Conservation (phyloP, 2,329 filamentous ascomycete species). For the Meredithiella fracta region DNA sequence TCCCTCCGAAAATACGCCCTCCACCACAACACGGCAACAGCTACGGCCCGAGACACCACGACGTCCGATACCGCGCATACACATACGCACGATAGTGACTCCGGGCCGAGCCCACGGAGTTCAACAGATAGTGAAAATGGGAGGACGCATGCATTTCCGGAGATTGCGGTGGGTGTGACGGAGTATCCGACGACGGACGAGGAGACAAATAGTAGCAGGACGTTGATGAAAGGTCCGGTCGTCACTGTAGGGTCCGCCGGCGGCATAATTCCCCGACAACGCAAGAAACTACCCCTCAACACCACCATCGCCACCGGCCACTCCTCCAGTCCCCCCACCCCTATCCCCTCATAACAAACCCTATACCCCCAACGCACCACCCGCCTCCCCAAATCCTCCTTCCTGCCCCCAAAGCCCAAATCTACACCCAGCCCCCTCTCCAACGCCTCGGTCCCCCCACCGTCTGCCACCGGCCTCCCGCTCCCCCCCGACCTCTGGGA, state of each 20-base stretch:
- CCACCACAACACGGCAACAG: conserved; percentile 49
- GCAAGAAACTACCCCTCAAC: too few relatives aligned
- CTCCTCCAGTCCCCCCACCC: too few relatives aligned
- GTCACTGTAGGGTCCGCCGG: neutral
- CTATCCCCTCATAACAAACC: too few relatives aligned
- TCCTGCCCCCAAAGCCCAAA: too few relatives aligned
- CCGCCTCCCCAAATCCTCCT: too few relatives aligned
- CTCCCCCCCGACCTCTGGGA: conserved; percentile 55
- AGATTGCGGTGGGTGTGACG: neutral
- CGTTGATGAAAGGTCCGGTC: conserved; percentile 20
- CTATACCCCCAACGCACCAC: too few relatives aligned
- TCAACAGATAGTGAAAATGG: conserved; percentile 12
- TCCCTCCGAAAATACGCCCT: conserved; percentile 78
- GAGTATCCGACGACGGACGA: neutral
- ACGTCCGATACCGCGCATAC: neutral
- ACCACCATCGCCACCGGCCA: too few relatives aligned
- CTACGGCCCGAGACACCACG: neutral
- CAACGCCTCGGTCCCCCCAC: conserved; percentile 7
- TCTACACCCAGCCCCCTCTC: conserved; percentile 5
- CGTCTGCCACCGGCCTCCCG: conserved; percentile 15
- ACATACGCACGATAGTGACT: conserved; percentile 4
- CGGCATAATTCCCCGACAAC: too few relatives aligned
- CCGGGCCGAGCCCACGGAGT: conserved; percentile 10
- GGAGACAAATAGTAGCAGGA: conserved; percentile 20
- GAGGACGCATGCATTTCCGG: conserved; percentile 13